Percentiles rank a stretch among this genome's conserved stretches.
phyloP scores from a whole-genome alignment of 441 rosid genomes.

The Populus hybrid region DNA sequence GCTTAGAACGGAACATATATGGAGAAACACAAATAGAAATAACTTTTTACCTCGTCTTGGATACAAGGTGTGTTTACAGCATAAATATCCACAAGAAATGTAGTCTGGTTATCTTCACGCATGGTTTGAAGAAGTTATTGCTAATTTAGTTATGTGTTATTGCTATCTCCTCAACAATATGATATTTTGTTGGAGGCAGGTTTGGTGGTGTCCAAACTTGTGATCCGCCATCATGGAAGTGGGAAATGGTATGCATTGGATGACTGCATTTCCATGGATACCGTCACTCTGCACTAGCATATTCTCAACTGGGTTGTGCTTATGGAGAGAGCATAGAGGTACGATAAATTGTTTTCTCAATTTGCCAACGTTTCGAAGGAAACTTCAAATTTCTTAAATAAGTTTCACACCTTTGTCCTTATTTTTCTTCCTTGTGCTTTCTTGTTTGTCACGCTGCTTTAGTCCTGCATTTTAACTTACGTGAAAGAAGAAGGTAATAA shows the following conservation, averaged over 20 bases:
- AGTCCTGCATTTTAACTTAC: not conserved
- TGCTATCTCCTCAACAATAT: constrained; percentile 42
- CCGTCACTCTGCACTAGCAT: constrained; percentile 55
- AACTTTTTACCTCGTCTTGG: constrained; percentile 53
- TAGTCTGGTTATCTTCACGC: constrained; percentile 4
- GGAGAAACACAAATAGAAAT: constrained; percentile 44
- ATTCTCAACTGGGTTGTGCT: constrained; percentile 56
- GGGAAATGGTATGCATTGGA: constrained; percentile 41
- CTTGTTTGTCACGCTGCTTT: not conserved
- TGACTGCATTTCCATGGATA: constrained; percentile 58
- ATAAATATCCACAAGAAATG: not conserved
- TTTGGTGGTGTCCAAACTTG: constrained; percentile 24
- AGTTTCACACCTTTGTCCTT: not conserved
- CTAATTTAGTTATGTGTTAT: constrained; percentile 41
- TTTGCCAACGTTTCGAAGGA: not conserved
- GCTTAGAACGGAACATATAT: constrained; percentile 59
- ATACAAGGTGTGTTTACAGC: constrained; percentile 40
- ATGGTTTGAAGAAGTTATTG: constrained; percentile 4
- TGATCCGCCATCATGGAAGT: constrained; percentile 44
- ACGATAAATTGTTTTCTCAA: constrained; percentile 1
- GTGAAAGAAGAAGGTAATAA: not conserved
- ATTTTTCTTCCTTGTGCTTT: not conserved
- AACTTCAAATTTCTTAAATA: not conserved
- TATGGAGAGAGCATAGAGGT: constrained; percentile 53
- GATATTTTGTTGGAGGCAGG: constrained; percentile 46